phyloP scores from a whole-genome alignment of 768 basidiomycete species.

The Termitomyces sp. region DNA sequence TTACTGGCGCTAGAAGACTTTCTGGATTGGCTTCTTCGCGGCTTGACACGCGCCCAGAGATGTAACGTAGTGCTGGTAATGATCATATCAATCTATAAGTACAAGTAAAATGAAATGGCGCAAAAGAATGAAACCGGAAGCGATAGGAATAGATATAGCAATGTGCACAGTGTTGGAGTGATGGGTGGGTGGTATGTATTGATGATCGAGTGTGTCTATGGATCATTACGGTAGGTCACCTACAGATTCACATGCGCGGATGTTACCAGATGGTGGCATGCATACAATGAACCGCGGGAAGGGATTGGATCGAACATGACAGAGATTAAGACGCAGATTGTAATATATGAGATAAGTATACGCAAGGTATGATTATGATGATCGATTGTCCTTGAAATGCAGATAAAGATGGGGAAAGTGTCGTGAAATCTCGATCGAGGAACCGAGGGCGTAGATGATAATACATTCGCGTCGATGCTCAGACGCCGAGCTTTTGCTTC shows the following conservation, averaged over 20 bases:
- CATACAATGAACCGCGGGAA: constrained; percentile 13
- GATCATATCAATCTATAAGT: constrained; percentile 6
- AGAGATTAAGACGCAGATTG: constrained; percentile 5
- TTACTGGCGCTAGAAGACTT: constrained; percentile 10
- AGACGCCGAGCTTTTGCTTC: constrained; percentile 53
- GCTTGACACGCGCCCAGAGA: background rate
- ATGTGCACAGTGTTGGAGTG: background rate
- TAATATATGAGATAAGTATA: constrained; percentile 3
- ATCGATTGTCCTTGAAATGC: constrained; percentile 9
- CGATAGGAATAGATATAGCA: background rate
- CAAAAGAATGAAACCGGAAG: background rate
- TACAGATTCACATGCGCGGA: constrained; percentile 11
- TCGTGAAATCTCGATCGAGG: background rate
- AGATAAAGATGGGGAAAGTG: background rate
- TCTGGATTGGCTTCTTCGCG: constrained; percentile 4
- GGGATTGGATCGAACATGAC: constrained; percentile 12
- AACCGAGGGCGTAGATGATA: background rate
- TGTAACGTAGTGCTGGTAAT: constrained; percentile 4
- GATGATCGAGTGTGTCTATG: constrained; percentile 7
- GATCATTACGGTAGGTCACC: constrained; percentile 1
- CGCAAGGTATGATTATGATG: constrained; percentile 1
- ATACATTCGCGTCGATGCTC: constrained; percentile 15
- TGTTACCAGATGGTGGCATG: constrained; percentile 11
- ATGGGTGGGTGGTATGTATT: constrained; percentile 4
- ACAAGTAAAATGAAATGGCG: constrained; percentile 3